Base-by-base conservation (phyloP, 805 yeast species). In the Saccharomyces eubayanus region DNA sequence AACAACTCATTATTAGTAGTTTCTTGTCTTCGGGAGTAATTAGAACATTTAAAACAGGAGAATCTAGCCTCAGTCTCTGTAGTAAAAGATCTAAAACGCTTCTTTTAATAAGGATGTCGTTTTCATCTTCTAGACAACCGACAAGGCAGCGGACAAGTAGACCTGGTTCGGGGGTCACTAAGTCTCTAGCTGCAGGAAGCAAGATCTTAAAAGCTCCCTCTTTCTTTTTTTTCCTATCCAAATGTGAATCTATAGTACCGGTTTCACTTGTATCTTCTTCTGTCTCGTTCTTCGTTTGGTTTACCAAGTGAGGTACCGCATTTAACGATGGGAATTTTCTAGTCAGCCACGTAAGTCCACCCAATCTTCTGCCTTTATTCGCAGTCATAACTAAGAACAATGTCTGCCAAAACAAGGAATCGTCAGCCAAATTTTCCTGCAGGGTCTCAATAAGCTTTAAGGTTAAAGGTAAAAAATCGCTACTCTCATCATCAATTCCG, bases 401-500 rank as follows among this genome's bases (percentile, higher is more conserved):
- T 51, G 85, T 78, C 60, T 84, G 94, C 98, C 98, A 92, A 70
- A 92, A 94, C 59, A 87, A 82, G 0, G 82, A 67, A 63, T 88
- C 88, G 61, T 89, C 83, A 43, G 74, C 72, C 46, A 89, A 65
- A 49, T 81, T 80, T 6, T 54, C 61, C 58, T 82, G 81, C 59
- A 91, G 75, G 1, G 72, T 66, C 48, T 84, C 90, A 40, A 92
- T 74, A 46, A 92, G 64, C 0, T 72, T 72, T 52, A 89, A 58
- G 1, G 84, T 78, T 1, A 83, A 78, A 12, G 74, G 76, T 64
- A 86, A 92, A 31, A 84, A 84, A 62, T 94, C 99, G 21, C 91
- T 82, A 45, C 91, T 81, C 59, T 91, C 96, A 62, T 94, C 98
- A 62, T 94, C 99, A 51, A 94, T 78, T 0, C 96, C 96, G 0